Conservation (phyloP, 2,329 filamentous ascomycete species). For the Beauveria brongniartii region DNA sequence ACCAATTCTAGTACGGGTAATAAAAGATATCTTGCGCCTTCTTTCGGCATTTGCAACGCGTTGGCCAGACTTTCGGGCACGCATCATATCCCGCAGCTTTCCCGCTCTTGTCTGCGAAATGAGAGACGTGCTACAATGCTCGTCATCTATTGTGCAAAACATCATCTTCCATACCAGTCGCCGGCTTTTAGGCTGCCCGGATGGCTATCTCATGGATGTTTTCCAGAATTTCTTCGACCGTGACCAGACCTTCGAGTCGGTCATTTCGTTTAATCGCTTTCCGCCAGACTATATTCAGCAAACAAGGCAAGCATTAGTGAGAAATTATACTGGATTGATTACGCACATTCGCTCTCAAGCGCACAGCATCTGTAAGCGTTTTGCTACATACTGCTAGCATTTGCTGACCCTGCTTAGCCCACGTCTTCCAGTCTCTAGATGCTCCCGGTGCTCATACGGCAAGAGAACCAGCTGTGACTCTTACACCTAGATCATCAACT, state of each 20-base stretch:
- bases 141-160: constrained; percentile 18
- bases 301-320: neutral
- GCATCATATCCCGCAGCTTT: constrained; percentile 16
- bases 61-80: constrained; percentile 17
- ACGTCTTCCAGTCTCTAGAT: neutral
- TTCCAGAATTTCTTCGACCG: constrained; percentile 16
- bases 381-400: neutral
- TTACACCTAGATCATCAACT: neutral
- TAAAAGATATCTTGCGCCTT: constrained; percentile 17
- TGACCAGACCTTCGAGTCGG: constrained; percentile 19
- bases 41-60: constrained; percentile 15
- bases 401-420: neutral
- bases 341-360: neutral
- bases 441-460: neutral
- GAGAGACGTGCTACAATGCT: constrained; percentile 17
- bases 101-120: constrained; percentile 24
- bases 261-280: neutral
- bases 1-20: neutral
- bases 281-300: neutral
- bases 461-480: neutral
- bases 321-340: neutral
- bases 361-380: neutral
- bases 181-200: constrained; percentile 18
- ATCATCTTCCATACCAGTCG: constrained; percentile 25
- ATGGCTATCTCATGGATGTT: constrained; percentile 13